Percentiles rank a stretch among this genome's conserved stretches.
These are phyloP conservation scores for Mycena sanguinolenta DNA, from an alignment of 768 basidiomycete species.

Conservation along the genomic window DNA sequence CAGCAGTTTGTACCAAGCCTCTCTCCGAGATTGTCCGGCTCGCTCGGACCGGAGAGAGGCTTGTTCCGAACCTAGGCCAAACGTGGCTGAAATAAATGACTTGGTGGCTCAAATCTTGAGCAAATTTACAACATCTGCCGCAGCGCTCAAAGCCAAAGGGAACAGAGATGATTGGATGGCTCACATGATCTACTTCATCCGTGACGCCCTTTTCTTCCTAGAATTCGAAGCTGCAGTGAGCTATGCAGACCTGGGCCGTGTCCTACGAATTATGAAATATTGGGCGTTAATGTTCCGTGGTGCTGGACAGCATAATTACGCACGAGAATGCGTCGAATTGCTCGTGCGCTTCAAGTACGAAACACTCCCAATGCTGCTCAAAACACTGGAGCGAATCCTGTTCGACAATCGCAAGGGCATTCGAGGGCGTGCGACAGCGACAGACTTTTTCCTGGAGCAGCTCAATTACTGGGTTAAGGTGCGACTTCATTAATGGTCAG, in stretches of 20 bases:
- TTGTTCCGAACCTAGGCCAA: too few relatives aligned
- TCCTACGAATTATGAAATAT: constrained; percentile 39
- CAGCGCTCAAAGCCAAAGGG: too few relatives aligned
- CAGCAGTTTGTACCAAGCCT: too few relatives aligned
- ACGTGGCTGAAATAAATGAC: too few relatives aligned
- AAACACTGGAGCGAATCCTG: constrained; percentile 35
- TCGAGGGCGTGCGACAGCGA: constrained; percentile 41
- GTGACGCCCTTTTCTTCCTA: too few relatives aligned
- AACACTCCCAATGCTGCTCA: constrained; percentile 26
- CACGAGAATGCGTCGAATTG: constrained; percentile 42
- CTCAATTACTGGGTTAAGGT: constrained; percentile 47
- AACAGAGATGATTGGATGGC: too few relatives aligned
- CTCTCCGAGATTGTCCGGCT: too few relatives aligned
- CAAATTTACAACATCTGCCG: too few relatives aligned
- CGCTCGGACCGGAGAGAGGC: too few relatives aligned
- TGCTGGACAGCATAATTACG: constrained; percentile 45
- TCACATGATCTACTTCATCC: too few relatives aligned
- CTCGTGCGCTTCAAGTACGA: constrained; percentile 39
- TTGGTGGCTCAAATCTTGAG: too few relatives aligned
- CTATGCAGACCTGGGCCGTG: constrained; percentile 45
- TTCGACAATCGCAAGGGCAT: constrained; percentile 34
- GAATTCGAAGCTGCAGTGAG: constrained; percentile 49
- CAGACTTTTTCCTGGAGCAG: constrained; percentile 49
- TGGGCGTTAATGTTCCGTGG: too few relatives aligned
- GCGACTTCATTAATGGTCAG: not conserved